Evolutionary conservation across 495 filamentous ascomycete genomes (phyloP).

Genomic region (Neurospora pannonica): DNA sequence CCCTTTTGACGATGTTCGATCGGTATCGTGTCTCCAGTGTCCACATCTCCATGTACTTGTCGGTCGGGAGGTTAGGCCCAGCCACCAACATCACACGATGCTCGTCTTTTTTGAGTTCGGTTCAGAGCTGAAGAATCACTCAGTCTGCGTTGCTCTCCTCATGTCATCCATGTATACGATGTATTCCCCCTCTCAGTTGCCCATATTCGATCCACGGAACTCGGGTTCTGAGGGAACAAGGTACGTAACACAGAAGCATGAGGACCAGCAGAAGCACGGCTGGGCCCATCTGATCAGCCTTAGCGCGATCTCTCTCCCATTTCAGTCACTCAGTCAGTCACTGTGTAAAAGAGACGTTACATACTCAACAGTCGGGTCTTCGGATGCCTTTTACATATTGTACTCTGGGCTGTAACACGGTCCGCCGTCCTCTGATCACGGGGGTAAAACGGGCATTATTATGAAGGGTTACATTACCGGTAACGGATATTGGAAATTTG

Average conservation of each 20-base stretch:
- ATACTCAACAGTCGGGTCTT: background rate
- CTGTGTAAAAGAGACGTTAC: background rate
- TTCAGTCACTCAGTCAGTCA: background rate
- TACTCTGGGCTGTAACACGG: background rate
- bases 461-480: background rate
- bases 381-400: background rate
- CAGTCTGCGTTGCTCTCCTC: background rate
- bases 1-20: background rate
- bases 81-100: background rate
- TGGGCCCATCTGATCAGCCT: background rate
- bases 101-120: background rate
- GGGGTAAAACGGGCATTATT: background rate
- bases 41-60: background rate
- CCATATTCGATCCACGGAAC: background rate
- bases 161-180: background rate
- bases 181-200: background rate
- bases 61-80: background rate
- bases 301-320: background rate
- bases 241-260: background rate
- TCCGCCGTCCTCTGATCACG: background rate
- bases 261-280: background rate
- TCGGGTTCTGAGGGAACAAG: background rate
- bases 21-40: background rate
- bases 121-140: background rate
- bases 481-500: background rate